Conservation (phyloP, 1,284 basidiomycete species). For the Sphagnurus paluster region DNA sequence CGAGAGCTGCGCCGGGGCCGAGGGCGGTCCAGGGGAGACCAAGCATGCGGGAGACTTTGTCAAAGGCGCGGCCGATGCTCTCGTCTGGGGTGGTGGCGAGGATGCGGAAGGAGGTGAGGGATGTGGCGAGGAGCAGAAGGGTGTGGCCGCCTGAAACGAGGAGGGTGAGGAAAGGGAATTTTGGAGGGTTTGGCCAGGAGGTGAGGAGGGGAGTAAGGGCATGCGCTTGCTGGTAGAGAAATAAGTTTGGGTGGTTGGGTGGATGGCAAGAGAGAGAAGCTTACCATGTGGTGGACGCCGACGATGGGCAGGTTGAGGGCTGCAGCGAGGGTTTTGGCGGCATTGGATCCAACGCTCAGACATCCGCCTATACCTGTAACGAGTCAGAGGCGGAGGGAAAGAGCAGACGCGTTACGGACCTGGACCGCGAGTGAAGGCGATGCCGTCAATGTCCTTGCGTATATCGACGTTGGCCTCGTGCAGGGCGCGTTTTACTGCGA, state of each 20-base stretch:
- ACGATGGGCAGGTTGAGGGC: slow-evolving; percentile 77
- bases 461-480: slow-evolving; percentile 58
- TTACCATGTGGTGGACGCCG: slow-evolving; percentile 93
- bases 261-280: slow-evolving; percentile 18
- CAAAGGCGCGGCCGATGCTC: slow-evolving; percentile 77
- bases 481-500: slow-evolving; percentile 70
- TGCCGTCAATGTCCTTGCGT: slow-evolving; percentile 69
- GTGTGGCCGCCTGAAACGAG: slow-evolving; percentile 93
- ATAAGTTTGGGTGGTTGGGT: slow-evolving; percentile 2
- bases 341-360: slow-evolving; percentile 73
- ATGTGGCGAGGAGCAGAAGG: slow-evolving; percentile 74
- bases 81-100: slow-evolving; percentile 79
- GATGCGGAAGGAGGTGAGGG: slow-evolving; percentile 60
- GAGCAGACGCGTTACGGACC: slow-evolving; percentile 42
- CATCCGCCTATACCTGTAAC: slow-evolving; percentile 74
- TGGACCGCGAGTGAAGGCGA: slow-evolving; percentile 91
- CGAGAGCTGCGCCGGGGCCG: slow-evolving; percentile 78
- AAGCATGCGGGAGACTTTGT: slow-evolving; percentile 77
- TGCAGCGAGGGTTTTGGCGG: slow-evolving; percentile 81
- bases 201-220: slow-evolving; percentile 86
- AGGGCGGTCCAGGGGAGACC: slow-evolving; percentile 58
- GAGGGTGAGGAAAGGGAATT: slow-evolving; percentile 85
- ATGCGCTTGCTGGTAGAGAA: slow-evolving; percentile 79
- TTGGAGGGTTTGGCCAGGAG: slow-evolving; percentile 48
- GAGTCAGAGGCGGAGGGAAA: slow-evolving; percentile 2